A percentile compares a stretch with the other conserved stretches of the same genome.
phyloP scores from a whole-genome alignment of 1,284 basidiomycete genomes.

The Malassezia dermatis region DNA sequence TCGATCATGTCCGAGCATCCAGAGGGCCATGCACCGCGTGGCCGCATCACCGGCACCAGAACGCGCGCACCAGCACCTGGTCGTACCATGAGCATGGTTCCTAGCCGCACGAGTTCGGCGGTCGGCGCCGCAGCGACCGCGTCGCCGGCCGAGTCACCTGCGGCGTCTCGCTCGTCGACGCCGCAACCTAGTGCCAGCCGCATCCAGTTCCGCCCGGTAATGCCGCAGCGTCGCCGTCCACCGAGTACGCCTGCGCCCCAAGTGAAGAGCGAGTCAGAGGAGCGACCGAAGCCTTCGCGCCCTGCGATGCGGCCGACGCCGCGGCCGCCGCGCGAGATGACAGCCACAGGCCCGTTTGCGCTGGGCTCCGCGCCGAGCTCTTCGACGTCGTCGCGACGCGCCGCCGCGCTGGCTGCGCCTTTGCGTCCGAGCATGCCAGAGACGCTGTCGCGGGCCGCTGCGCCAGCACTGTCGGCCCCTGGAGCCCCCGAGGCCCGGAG shows the following conservation, averaged over 20 bases:
- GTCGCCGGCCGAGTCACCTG: conserved; percentile 47
- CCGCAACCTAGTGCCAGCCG: conserved; percentile 48
- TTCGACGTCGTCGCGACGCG: background rate
- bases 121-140: conserved; percentile 52
- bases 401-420: conserved; percentile 23
- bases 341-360: conserved; percentile 81
- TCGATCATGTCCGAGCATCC: background rate
- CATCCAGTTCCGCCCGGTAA: conserved; percentile 37
- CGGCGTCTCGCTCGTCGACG: conserved; percentile 47
- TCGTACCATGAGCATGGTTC: conserved; percentile 49
- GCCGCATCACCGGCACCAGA: background rate
- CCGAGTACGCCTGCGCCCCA: background rate
- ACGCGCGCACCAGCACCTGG: conserved; percentile 11
- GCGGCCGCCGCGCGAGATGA: conserved; percentile 53
- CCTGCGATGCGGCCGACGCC: background rate
- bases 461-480: background rate
- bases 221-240: conserved; percentile 33
- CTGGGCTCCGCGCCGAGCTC: conserved; percentile 55
- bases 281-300: background rate
- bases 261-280: background rate
- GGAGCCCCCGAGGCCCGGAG: background rate
- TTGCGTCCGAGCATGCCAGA: conserved; percentile 17
- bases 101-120: conserved; percentile 48
- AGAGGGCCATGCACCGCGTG: background rate
- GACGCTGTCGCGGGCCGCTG: conserved; percentile 31